phyloP scores from a whole-genome alignment of 441 rosid species.

The Erodium chrysanthum region DNA sequence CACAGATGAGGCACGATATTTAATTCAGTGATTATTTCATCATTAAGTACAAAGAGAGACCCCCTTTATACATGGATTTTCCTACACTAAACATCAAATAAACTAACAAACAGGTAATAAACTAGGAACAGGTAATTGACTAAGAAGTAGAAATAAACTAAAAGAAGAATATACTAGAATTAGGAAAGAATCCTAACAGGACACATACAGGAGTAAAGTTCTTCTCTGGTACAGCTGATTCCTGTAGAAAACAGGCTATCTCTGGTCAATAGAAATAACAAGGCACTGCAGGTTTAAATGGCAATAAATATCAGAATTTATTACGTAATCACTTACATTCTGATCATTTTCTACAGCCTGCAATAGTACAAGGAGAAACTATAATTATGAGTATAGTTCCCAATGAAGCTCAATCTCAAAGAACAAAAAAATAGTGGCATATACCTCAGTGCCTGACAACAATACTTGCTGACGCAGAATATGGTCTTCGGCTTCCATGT shows the following conservation, averaged over 20 bases:
- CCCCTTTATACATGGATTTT: no score
- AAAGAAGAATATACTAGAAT: no score
- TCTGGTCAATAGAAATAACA: slow-evolving; percentile 20
- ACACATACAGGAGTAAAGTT: background rate
- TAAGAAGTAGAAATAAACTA: no score
- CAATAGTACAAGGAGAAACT: slow-evolving; percentile 23
- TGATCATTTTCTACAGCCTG: slow-evolving; percentile 75
- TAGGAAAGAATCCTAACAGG: background rate
- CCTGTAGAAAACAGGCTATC: slow-evolving; percentile 34
- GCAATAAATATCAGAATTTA: slow-evolving; percentile 8
- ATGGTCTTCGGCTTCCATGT: slow-evolving; percentile 63
- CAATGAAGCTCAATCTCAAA: background rate
- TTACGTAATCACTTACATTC: slow-evolving; percentile 38
- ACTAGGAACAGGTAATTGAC: no score
- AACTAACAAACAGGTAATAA: no score
- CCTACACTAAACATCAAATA: no score
- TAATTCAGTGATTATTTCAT: no score
- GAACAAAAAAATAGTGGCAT: slow-evolving; percentile 14
- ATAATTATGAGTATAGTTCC: slow-evolving; percentile 15
- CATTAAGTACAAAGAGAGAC: no score
- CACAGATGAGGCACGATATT: slow-evolving; percentile 21
- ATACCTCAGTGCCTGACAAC: slow-evolving; percentile 34
- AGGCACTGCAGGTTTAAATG: slow-evolving; percentile 13
- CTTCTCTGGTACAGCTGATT: slow-evolving; percentile 13
- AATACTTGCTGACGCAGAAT: slow-evolving; percentile 52